Evolutionary conservation across 1,139 yeast genomes (phyloP).

Genomic region (Pichia sp.): DNA sequence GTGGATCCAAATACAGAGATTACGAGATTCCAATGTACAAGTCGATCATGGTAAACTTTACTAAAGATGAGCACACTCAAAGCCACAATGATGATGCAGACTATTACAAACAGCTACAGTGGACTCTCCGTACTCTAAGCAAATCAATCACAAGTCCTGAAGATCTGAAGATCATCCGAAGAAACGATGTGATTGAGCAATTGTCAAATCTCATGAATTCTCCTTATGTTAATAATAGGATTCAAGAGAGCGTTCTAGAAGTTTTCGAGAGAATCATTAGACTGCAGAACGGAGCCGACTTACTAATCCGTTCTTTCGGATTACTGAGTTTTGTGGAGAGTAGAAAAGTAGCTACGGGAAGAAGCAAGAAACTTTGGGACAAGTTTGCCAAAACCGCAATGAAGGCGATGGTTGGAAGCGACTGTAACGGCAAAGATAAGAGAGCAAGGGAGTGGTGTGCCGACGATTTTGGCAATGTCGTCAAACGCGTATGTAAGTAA

Average conservation of each 20-base stretch:
- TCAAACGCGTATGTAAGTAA: constrained; percentile 33
- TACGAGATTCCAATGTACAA: constrained; percentile 65
- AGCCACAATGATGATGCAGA: constrained; percentile 37
- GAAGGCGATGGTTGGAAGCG: constrained; percentile 42
- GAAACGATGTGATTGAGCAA: constrained; percentile 64
- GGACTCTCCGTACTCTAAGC: constrained; percentile 57
- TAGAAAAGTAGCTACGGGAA: constrained; percentile 24
- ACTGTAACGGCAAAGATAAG: constrained; percentile 43
- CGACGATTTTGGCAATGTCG: constrained; percentile 42
- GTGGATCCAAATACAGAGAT: constrained; percentile 49
- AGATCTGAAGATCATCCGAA: constrained; percentile 52
- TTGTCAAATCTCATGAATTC: constrained; percentile 50
- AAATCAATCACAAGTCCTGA: constrained; percentile 41
- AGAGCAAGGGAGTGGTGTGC: constrained; percentile 60
- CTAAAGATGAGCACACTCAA: constrained; percentile 30
- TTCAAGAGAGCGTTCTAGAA: constrained; percentile 39
- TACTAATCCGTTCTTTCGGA: constrained; percentile 62
- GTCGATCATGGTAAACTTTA: constrained; percentile 35
- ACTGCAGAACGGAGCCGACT: constrained; percentile 57
- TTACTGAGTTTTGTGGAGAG: constrained; percentile 49
- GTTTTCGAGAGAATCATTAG: constrained; percentile 49
- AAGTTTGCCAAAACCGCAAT: constrained; percentile 45
- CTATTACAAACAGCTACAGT: constrained; percentile 54
- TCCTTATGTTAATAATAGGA: constrained; percentile 41
- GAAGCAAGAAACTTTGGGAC: constrained; percentile 26